Evolutionary conservation across 331 rosid species (phyloP).

Genomic region (Acacia pycnantha): DNA sequence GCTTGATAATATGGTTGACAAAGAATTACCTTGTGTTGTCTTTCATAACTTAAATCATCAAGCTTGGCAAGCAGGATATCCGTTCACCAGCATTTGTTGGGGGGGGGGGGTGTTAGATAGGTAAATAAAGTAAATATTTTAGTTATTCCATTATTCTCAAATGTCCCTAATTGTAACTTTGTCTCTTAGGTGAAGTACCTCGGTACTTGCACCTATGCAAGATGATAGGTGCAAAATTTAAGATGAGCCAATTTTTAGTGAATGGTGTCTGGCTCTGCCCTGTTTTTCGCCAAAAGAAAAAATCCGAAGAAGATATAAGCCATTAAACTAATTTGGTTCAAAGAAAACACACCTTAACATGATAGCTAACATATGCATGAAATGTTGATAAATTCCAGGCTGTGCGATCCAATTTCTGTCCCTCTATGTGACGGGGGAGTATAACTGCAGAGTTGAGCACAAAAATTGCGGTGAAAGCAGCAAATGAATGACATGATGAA

Average conservation of each 20-base stretch:
- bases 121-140: neutral
- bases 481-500: neutral
- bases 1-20: neutral
- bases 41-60: neutral
- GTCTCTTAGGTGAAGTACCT: neutral
- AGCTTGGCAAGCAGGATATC: neutral
- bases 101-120: neutral
- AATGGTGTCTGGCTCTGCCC: neutral
- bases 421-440: slow-evolving; percentile 91
- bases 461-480: slow-evolving; percentile 1
- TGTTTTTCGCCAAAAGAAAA: neutral
- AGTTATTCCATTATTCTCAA: neutral
- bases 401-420: slow-evolving; percentile 81
- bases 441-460: slow-evolving; percentile 67
- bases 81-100: neutral
- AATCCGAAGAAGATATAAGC: slow-evolving; percentile 16
- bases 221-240: neutral
- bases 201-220: neutral
- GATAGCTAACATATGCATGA: slow-evolving; percentile 96
- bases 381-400: slow-evolving; percentile 93
- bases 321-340: slow-evolving; percentile 20
- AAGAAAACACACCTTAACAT: slow-evolving; percentile 75
- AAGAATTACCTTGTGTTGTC: neutral
- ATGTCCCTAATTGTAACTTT: neutral
- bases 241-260: neutral